Base-by-base conservation (phyloP, 441 rosid species). In the Kokia cookei region DNA sequence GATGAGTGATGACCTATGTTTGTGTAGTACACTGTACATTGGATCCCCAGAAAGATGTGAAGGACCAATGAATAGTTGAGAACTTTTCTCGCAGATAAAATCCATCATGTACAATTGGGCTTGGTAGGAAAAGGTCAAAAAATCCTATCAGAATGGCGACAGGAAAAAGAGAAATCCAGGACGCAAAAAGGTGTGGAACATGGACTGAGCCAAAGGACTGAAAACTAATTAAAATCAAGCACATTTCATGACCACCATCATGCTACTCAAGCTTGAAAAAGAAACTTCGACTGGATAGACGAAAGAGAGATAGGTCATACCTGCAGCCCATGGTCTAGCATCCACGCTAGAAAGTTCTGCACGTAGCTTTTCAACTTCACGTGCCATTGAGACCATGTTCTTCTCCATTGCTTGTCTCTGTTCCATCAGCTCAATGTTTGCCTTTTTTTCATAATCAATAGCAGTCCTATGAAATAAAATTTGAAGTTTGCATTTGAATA, bases 381-480 rank as follows among this genome's bases (percentile, higher is more conserved):
- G 97, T 14, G 99, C 98, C 99, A 96, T 91, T 64, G 97, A 90
- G 79, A 93, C 89, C 92, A 93, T 73, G 80, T 85, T 91, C 86
- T 90, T 96, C 86, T 96, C 99, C 97, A 93, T 93, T 73, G 84
- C 86, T 77, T 91, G 97, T 79, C 98, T 83, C 79, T 92, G 98
- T 76, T 93, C 98, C 85, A 93, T 81, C 78, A 96, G 84, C 87
- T 96, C 98, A 74, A 93, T 79, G 77, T 92, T 93, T 71, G 87
- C 94, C 83, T 96, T 93, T 93, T 94, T 93, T 84, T 96, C 99
- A 81, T 82, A 94, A 69, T 93, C 98, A 82, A 90, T 83, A 58
- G 97, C 94, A 82, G 85, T 81, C 78, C 99, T 96, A 78, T 43
- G 73, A 78, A 72, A 78, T 19, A 63, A 67, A 59, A 11, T 24